Evolutionary conservation across 1,139 yeast genomes (phyloP).

Genomic region (Wickerhamomyces sp.): DNA sequence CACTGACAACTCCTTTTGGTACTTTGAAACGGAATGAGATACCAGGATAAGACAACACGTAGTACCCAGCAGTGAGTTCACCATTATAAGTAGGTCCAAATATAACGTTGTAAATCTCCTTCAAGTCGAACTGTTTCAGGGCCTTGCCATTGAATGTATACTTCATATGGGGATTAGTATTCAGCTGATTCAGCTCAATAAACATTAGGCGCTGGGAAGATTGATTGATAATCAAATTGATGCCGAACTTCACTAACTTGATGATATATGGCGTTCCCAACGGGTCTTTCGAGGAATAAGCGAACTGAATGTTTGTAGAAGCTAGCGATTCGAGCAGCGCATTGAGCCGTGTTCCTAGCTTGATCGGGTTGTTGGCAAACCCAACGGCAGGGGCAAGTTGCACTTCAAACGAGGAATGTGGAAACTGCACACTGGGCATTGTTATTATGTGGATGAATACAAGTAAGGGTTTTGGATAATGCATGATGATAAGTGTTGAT

Average conservation of each 20-base stretch:
- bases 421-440: no score
- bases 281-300: neutral
- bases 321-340: neutral
- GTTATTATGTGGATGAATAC: no score
- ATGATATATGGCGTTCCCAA: constrained; percentile 5
- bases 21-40: constrained; percentile 34
- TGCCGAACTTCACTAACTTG: constrained; percentile 4
- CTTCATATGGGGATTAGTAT: neutral
- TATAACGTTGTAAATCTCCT: constrained; percentile 45
- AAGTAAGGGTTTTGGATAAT: neutral
- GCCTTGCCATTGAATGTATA: constrained; percentile 12
- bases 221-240: constrained; percentile 39
- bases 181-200: constrained; percentile 39
- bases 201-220: constrained; percentile 38
- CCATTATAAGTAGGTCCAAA: constrained; percentile 69
- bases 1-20: neutral
- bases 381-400: neutral
- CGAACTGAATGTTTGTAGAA: neutral
- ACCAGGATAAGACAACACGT: constrained; percentile 50
- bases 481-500: neutral
- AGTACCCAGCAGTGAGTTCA: constrained; percentile 15
- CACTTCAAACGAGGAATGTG: neutral
- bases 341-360: neutral
- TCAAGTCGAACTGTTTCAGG: constrained; percentile 14
- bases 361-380: neutral